phyloP scores from a whole-genome alignment of 768 basidiomycete species.

The Rhodosporidiobolus odoratus region DNA sequence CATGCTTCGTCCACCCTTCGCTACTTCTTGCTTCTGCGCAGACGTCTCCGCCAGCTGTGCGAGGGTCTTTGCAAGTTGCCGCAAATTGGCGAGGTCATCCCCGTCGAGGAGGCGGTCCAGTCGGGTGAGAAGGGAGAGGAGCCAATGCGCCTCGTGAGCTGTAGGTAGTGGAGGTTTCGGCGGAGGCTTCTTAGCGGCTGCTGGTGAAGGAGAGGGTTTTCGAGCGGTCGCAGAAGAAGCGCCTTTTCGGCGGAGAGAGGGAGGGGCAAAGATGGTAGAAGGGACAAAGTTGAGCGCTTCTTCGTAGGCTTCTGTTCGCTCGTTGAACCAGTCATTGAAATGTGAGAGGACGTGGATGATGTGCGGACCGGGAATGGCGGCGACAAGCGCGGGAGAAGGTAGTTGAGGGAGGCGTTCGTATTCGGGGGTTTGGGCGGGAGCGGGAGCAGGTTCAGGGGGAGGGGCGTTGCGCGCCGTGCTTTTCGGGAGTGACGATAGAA shows the following conservation, averaged over 20 bases:
- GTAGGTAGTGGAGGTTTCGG: conserved; percentile 20
- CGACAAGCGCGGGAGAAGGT: conserved; percentile 46
- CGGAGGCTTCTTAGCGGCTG: background rate
- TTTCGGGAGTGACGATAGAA: background rate
- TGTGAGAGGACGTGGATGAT: conserved; percentile 27
- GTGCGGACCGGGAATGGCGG: conserved; percentile 53
- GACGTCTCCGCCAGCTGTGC: conserved; percentile 53
- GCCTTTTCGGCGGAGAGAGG: conserved; percentile 12
- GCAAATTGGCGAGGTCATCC: conserved; percentile 71
- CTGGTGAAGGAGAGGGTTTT: background rate
- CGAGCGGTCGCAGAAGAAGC: background rate
- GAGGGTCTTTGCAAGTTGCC: conserved; percentile 68
- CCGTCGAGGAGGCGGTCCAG: conserved; percentile 65
- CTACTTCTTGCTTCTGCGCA: conserved; percentile 2
- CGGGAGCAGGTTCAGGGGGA: background rate
- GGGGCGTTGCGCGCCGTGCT: background rate
- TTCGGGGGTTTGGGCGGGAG: conserved; percentile 46
- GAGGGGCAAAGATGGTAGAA: conserved; percentile 37
- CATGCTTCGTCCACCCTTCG: conserved; percentile 35
- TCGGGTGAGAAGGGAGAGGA: conserved; percentile 66
- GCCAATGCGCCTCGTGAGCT: conserved; percentile 53
- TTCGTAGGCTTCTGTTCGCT: conserved; percentile 19
- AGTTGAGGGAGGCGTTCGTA: conserved; percentile 44
- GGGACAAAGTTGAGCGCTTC: conserved; percentile 19
- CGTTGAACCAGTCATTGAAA: conserved; percentile 28